Evolutionary conservation across 805 yeast genomes (phyloP), one percentile per base, ranked within the genome.

Genomic region (Yarrowia deformans): DNA sequence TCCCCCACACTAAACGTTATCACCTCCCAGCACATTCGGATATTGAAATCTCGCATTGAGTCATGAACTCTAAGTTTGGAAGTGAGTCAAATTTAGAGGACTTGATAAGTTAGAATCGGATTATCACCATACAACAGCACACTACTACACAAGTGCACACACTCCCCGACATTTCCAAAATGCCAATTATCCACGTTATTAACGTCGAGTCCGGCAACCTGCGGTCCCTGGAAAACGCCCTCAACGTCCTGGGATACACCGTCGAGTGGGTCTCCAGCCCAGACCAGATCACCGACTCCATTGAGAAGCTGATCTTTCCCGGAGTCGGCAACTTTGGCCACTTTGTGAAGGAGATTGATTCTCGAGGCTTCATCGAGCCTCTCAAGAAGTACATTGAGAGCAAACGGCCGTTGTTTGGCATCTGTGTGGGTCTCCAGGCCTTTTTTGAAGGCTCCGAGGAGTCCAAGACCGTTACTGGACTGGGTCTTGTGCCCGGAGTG

Each of bases 261-360:
- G 68, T 63, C 1, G 46, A 48, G 46, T 49, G 55, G 56, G 68
- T 63, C 8, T 63, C 68, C 23, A 18, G 16, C 16, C 89, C 70
- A n/a, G 73, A 90, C 4, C 79, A 81, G 52, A 84, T 89, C 74
- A 84, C 93, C 73, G 85, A 82, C 70, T 80, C 85, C 69, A 50
- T 73, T 12, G 74, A 70, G 7, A 83, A 82, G 74, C 81, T 95
- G 71, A 84, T 95, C 70, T 84, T 95, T 32, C 99, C 99, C 8
- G 99, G 99, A 35, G 99, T 95, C 18, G 99, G 99, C 13, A 94
- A 93, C 77, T 96, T 87, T 78, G 99, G 97, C 55, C 98, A 95
- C 77, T 93, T 94, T 77, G 93, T 93, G 71, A 86, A 85, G 67
- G 87, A 90, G 73, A 78, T 95, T 56, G 82, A 82, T 58, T 81